A percentile compares a stretch with the other conserved stretches of the same genome.
phyloP scores from a whole-genome alignment of 768 basidiomycete genomes.

The Harrya chromipes region DNA sequence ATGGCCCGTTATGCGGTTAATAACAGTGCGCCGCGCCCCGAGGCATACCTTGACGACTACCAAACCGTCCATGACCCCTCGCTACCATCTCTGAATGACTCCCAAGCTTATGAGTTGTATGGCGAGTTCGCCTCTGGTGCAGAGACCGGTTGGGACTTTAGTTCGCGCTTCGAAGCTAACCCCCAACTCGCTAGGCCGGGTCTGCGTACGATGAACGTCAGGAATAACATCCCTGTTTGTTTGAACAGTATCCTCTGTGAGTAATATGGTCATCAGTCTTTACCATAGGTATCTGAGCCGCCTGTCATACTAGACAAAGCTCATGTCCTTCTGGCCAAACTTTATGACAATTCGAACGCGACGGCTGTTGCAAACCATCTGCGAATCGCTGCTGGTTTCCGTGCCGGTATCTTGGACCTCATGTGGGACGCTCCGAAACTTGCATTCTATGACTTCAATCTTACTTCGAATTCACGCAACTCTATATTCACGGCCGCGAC shows the following conservation, averaged over 20 bases:
- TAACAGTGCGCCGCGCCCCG: conserved; percentile 86
- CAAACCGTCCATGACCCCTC: conserved; percentile 67
- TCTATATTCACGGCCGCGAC: conserved; percentile 68
- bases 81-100: conserved; percentile 55
- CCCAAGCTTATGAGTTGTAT: conserved; percentile 62
- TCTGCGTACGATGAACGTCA: conserved; percentile 68
- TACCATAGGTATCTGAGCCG: too few relatives aligned
- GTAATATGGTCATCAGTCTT: conserved; percentile 24
- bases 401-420: conserved; percentile 77
- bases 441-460: conserved; percentile 91
- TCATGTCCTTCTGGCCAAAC: conserved; percentile 53
- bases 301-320: conserved; percentile 60
- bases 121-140: conserved; percentile 87
- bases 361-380: conserved; percentile 48
- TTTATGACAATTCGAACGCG: conserved; percentile 52
- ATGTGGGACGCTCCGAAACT: conserved; percentile 79
- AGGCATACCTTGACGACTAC: conserved; percentile 82
- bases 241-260: conserved; percentile 84
- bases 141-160: conserved; percentile 59
- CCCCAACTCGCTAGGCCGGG: conserved; percentile 45
- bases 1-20: conserved; percentile 74
- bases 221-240: conserved; percentile 67
- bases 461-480: conserved; percentile 63
- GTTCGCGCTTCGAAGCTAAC: conserved; percentile 41
- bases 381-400: conserved; percentile 53